Conservation (phyloP, 495 filamentous ascomycete genomes). For the Penicillium coffeae region DNA sequence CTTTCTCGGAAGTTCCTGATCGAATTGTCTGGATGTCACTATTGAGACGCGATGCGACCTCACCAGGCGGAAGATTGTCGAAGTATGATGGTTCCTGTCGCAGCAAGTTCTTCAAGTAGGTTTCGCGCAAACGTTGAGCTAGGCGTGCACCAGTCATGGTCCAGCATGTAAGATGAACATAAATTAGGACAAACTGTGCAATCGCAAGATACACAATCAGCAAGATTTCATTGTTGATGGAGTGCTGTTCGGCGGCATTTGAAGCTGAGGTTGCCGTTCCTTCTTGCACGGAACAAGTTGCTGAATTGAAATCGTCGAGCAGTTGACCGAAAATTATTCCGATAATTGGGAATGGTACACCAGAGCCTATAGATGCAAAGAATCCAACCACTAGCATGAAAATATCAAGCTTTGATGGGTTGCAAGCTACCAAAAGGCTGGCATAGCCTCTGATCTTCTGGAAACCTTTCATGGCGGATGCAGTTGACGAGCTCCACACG, state of each 20-base stretch:
- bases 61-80: slow-evolving; percentile 51
- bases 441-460: slow-evolving; percentile 38
- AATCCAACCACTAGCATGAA: slow-evolving; percentile 35
- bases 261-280: slow-evolving; percentile 15
- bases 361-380: slow-evolving; percentile 54
- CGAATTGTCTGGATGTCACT: slow-evolving; percentile 59
- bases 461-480: slow-evolving; percentile 23
- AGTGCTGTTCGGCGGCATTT: slow-evolving; percentile 28
- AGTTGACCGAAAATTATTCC: slow-evolving; percentile 66
- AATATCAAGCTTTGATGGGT: slow-evolving; percentile 17
- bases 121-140: slow-evolving; percentile 56
- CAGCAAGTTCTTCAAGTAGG: slow-evolving; percentile 53
- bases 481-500: neutral
- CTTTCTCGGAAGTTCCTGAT: slow-evolving; percentile 64
- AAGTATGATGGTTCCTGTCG: slow-evolving; percentile 61
- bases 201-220: slow-evolving; percentile 60
- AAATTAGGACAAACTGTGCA: slow-evolving; percentile 59
- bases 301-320: slow-evolving; percentile 61
- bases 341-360: slow-evolving; percentile 65
- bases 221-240: slow-evolving; percentile 56
- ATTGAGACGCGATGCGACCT: slow-evolving; percentile 59
- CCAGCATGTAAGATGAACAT: slow-evolving; percentile 52
- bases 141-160: slow-evolving; percentile 58
- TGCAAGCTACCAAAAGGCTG: slow-evolving; percentile 37
- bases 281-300: slow-evolving; percentile 44